Evolutionary conservation across 2,329 filamentous ascomycete species (phyloP), one percentile per base, ranked within the genome.

Genomic region (Aspergillus tamarii): DNA sequence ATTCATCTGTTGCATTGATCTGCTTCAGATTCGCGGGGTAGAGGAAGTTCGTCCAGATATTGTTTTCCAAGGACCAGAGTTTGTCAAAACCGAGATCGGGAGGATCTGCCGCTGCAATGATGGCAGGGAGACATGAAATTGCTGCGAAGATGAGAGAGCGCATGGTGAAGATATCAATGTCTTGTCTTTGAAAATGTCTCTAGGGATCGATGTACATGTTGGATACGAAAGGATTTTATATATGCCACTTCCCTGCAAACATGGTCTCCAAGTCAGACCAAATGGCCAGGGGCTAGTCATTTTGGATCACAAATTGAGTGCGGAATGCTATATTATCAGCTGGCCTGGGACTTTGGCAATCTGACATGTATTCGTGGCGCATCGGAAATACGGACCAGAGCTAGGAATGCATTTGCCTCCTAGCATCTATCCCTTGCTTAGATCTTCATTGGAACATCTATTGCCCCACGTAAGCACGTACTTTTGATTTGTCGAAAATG

Each of bases 11-110:
- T 1, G 65, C 69, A 9, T 69, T 65, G 2, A 69, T 69, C 34
- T 73, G 71, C 10, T 68, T 54, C 4, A 63, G 10, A 32, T 73
- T 73, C 12, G 63, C 63, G 4, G 72, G 72, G 26, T 73, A 73
- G 2, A 73, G 65, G 41, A 72, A 73, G 0, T 64, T 58, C n/a
- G 70, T 64, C 69, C 70, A 73, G 30, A 73, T 69, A 16, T 52
- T 57, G 16, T 61, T 71, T 50, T 73, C 64, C 34, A 73, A 58
- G 1, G 66, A 23, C 71, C 70, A 73, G 28, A 73, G 67, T 34
- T 71, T 32, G 21, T 69, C 59, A 43, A 70, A 70, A 16, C 66
- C 64, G 59, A 64, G 70, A 7, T 46, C 60, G 23, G 67, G 41
- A 16, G 54, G 45, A 10, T 39, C 30, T 19, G 63, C 34, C 8